Evolutionary conservation across 441 rosid genomes (phyloP), one percentile per base, ranked within the genome.

Genomic region (Melastoma candidum): DNA sequence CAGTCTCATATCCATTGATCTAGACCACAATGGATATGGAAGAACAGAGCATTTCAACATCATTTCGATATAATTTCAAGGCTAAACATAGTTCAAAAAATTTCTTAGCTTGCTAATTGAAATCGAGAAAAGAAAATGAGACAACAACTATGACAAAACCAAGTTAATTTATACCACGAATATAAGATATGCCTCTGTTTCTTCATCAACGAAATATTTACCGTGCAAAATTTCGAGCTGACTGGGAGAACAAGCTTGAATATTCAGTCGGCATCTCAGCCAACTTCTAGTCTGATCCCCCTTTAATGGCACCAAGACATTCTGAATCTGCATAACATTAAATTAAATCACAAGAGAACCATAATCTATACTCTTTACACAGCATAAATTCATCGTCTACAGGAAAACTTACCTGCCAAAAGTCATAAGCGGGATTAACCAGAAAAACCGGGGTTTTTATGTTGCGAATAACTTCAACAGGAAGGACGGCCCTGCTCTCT

Each of bases 371-470:
- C 52, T 47, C 12, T 39, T 25, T 13, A 56, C 2, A 12, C 13
- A 11, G n/a, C 36, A 22, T 39, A 63, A 39, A 44, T 4, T 26
- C 47, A 22, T 52, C 29, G 7, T 13, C 46, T 14, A 9, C 45
- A 17, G 13, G 48, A 48, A 47, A 59, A 49, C 51, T 64, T 72
- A 92, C 98, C 90, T 92, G 98, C 98, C 98, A 92, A 73, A 57
- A 83, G 68, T 92, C 98, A 61, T 88, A 88, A 57, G 92, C 89
- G 53, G 98, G 75, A 46, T 88, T 76, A 74, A 84, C 80, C 51
- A 92, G 60, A 71, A 92, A 88, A 27, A 88, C 44, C 0, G 97
- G 89, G 12, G 86, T 92, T 63, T 26, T 76, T 48, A 74, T 68
- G 56, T 69, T 70, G 69, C 75, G 74, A 12, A 81, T 46, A 56